A percentile compares a stretch with the other conserved stretches of the same genome.
These are phyloP conservation scores for Alectoria sarmentosa DNA, from an alignment of 495 filamentous ascomycete genomes.

Conservation along the genomic window DNA sequence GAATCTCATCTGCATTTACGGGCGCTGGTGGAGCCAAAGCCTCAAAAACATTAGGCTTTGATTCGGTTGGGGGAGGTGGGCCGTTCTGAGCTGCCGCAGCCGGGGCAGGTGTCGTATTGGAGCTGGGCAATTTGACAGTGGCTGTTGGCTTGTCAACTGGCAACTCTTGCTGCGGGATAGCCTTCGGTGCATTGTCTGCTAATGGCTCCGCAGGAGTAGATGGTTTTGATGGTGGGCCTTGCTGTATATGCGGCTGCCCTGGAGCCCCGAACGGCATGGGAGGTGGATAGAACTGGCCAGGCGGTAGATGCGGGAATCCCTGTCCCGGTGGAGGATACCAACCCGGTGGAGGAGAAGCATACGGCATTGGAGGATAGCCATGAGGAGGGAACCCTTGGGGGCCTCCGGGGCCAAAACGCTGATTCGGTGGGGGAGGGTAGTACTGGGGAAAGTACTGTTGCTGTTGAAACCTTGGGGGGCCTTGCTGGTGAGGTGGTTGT, in stretches of 20 bases:
- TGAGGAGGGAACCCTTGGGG: constrained; percentile 58
- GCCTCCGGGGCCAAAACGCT: constrained; percentile 39
- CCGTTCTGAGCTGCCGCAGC: constrained; percentile 32
- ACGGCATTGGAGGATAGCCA: constrained; percentile 53
- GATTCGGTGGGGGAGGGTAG: constrained; percentile 34
- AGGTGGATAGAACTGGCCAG: constrained; percentile 48
- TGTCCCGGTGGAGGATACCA: constrained; percentile 81
- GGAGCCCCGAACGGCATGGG: constrained; percentile 48
- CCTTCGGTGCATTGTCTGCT: constrained; percentile 23
- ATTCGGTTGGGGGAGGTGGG: constrained; percentile 55
- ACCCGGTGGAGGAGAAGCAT: constrained; percentile 60
- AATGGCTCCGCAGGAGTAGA: constrained; percentile 30
- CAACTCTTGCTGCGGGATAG: constrained; percentile 31
- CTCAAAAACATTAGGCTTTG: constrained; percentile 53
- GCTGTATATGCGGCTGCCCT: constrained; percentile 36
- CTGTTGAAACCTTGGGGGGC: constrained; percentile 42
- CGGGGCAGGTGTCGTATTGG: constrained; percentile 33
- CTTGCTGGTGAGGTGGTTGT: constrained; percentile 39
- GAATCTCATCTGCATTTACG: constrained; percentile 31
- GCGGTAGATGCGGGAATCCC: constrained; percentile 57
- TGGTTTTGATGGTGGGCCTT: constrained; percentile 28
- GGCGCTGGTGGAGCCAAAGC: constrained; percentile 37
- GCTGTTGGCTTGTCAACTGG: constrained; percentile 26
- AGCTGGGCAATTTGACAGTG: constrained; percentile 26
- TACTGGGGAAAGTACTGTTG: constrained; percentile 45